These are phyloP conservation scores for Russula ochroleuca DNA, from an alignment of 768 basidiomycete species.

Conservation along the genomic window DNA sequence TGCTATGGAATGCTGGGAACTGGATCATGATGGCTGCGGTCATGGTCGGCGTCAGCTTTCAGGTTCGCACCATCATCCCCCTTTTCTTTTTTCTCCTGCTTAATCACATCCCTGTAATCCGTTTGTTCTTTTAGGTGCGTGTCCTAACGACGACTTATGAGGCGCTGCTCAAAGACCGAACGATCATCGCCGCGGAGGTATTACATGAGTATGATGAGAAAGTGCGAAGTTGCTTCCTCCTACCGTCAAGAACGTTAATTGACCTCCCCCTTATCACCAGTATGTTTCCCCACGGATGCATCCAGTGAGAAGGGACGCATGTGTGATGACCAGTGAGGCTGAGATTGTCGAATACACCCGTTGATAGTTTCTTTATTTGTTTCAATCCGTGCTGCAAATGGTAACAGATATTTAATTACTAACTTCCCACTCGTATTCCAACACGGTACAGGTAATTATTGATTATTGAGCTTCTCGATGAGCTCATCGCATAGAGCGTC, in stretches of 20 bases:
- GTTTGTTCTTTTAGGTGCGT: conserved; percentile 41
- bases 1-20: conserved; percentile 61
- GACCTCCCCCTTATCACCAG: conserved; percentile 37
- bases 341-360: conserved; percentile 62
- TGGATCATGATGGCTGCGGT: conserved; percentile 70
- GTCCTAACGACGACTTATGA: conserved; percentile 53
- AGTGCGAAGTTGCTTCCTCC: conserved; percentile 40
- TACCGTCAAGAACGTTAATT: neutral
- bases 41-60: conserved; percentile 62
- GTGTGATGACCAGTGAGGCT: conserved; percentile 81
- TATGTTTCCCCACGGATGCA: conserved; percentile 82
- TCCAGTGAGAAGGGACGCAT: conserved; percentile 69
- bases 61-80: conserved; percentile 42
- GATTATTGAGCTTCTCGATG: conserved; percentile 4
- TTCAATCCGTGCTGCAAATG: neutral
- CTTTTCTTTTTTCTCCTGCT: neutral
- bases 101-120: neutral
- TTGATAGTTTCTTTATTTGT: neutral
- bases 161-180: conserved; percentile 66
- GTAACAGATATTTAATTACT: neutral
- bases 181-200: conserved; percentile 71
- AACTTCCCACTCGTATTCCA: neutral
- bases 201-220: conserved; percentile 80
- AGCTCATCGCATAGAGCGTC: neutral
- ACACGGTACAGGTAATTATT: neutral